These are phyloP conservation scores for Astragalus glycyphyllos DNA, from an alignment of 306 rosid genomes.

Conservation along the genomic window DNA sequence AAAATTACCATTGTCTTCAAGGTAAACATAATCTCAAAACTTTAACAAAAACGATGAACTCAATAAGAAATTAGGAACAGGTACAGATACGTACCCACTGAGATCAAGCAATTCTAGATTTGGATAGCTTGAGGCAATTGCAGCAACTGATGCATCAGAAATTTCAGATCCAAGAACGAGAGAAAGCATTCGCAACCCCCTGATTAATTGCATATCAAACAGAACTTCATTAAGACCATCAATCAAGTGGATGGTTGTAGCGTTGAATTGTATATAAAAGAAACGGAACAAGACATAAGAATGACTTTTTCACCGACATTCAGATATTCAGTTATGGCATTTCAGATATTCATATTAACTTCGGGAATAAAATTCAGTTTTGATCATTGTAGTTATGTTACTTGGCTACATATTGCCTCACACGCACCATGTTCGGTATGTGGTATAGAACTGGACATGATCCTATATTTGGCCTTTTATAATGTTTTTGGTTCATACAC, in stretches of 20 bases:
- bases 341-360: slow-evolving; percentile 4
- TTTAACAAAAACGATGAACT: not conserved
- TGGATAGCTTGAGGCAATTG: slow-evolving; percentile 85
- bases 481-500: slow-evolving; percentile 27
- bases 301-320: not conserved
- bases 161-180: slow-evolving; percentile 97
- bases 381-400: slow-evolving; percentile 16
- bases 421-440: not conserved
- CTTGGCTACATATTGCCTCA: slow-evolving; percentile 23
- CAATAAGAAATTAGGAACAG: slow-evolving; percentile 23
- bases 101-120: slow-evolving; percentile 86
- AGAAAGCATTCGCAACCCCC: slow-evolving; percentile 90
- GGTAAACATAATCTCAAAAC: slow-evolving; percentile 10
- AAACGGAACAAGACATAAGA: not conserved
- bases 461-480: not conserved
- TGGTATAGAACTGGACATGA: not conserved
- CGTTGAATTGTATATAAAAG: not conserved
- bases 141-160: slow-evolving; percentile 98
- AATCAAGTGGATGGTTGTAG: slow-evolving; percentile 6
- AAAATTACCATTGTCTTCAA: slow-evolving; percentile 4
- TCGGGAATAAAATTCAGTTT: slow-evolving; percentile 5
- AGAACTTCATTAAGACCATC: slow-evolving; percentile 38
- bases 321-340: no score
- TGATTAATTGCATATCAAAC: slow-evolving; percentile 44
- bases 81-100: slow-evolving; percentile 74